Conservation (phyloP, 805 yeast species). For the Kluyveromyces nonfermentans region DNA sequence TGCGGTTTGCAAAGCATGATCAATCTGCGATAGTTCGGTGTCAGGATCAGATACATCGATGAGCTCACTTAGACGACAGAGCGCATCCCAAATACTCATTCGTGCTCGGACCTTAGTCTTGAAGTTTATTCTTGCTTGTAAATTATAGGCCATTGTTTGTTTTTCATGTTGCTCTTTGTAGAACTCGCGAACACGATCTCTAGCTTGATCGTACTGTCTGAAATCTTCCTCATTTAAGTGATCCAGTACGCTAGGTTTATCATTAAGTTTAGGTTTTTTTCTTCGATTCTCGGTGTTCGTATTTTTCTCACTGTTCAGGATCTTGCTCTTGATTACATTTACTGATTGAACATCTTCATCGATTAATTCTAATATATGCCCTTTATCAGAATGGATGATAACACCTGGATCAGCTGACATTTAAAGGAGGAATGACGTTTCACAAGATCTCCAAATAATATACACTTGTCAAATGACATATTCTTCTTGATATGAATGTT, state of each 20-base stretch:
- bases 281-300: neutral
- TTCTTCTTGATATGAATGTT: no score
- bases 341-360: slow-evolving; percentile 38
- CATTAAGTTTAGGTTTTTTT: slow-evolving; percentile 1
- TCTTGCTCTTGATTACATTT: slow-evolving; percentile 29
- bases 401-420: slow-evolving; percentile 1
- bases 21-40: slow-evolving; percentile 64
- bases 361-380: slow-evolving; percentile 30
- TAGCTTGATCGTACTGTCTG: slow-evolving; percentile 60
- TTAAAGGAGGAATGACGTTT: neutral
- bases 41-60: slow-evolving; percentile 71
- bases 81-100: slow-evolving; percentile 67
- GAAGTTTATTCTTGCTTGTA: slow-evolving; percentile 63
- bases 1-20: slow-evolving; percentile 68
- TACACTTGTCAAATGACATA: no score
- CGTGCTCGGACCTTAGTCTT: slow-evolving; percentile 56
- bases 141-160: slow-evolving; percentile 64
- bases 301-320: slow-evolving; percentile 6
- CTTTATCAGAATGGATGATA: slow-evolving; percentile 13
- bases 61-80: slow-evolving; percentile 48
- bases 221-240: slow-evolving; percentile 33
- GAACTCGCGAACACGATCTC: slow-evolving; percentile 56
- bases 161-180: slow-evolving; percentile 59
- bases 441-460: no score
- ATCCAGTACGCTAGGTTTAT: slow-evolving; percentile 11